Base-by-base conservation (phyloP, 768 basidiomycete species). In the Calocybe gangraenosa region DNA sequence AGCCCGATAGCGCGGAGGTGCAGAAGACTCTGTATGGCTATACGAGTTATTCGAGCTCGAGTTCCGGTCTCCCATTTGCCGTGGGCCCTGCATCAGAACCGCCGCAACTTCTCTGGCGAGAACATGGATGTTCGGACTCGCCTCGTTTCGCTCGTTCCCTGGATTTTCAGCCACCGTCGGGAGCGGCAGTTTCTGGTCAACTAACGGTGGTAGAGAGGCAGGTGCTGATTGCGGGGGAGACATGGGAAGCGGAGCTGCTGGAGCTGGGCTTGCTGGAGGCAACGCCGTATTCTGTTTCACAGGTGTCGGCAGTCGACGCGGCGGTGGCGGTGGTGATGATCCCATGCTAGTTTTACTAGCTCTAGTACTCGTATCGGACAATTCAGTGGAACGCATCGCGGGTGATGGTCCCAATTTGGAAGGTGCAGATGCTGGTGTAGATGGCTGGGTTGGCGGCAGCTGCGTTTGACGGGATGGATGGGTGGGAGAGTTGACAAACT, bases 81-180 rank as follows among this genome's bases (percentile, higher is more conserved):
- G 56, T 0, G 54, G 51, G 6, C 43, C 51, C 32, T 58, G 58
- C 52, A 59, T 49, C 10, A 65, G 50, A 30, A 62, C 53, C 10
- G 37, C 50, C 15, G 60, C 61, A 7, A 65, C 62, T 50, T 63
- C 58, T 44, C 57, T 56, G 25, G 64, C 64, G 9, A 65, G 55
- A n/a, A 54, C 41, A 18, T 56, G 52, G 10, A 65, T 57, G 44
- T 63, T 49, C 14, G 47, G n/a, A n/a, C n/a, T 37, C 4, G 25
- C 25, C 15, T 18, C 37, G 30, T 17, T 37, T 31, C 30, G 8
- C 30, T 31, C 14, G 8, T 31, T 31, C 7, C 6, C 31, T 33
- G 11, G 2, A 32, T 30, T 21, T 4, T 15, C 4, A 15, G 30
- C 33, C 1, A 15, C 32, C 2, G 7, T 7, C 4, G 45, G 31